These are phyloP conservation scores for Cucumis cinereus DNA, from an alignment of 306 rosid genomes.

Conservation along the genomic window DNA sequence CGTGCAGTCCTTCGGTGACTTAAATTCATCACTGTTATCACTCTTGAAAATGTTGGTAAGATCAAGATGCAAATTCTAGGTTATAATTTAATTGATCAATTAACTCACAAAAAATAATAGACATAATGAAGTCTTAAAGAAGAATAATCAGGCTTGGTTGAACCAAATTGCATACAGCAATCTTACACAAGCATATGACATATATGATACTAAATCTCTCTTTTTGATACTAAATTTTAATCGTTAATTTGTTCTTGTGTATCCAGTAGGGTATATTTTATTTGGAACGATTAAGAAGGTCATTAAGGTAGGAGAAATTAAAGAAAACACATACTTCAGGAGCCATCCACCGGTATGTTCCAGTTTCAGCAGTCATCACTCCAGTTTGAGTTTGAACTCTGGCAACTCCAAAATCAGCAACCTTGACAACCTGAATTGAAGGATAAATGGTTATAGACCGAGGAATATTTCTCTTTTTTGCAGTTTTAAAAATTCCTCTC, in stretches of 20 bases:
- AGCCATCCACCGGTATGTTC: slow-evolving; percentile 99
- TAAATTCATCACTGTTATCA: slow-evolving; percentile 1
- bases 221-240: too few species aligned
- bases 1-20: neutral
- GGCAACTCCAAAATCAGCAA: slow-evolving; percentile 99
- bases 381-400: slow-evolving; percentile 94
- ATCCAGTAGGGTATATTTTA: neutral
- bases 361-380: slow-evolving; percentile 99
- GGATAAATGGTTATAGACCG: neutral
- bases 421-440: slow-evolving; percentile 75
- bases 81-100: neutral
- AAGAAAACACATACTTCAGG: slow-evolving; percentile 59
- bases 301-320: neutral
- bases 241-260: neutral
- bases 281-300: neutral
- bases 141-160: neutral
- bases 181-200: neutral
- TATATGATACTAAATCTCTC: neutral
- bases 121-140: neutral
- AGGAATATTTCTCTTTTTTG: neutral
- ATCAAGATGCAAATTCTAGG: neutral
- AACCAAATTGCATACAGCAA: neutral
- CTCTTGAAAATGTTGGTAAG: neutral
- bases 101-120: neutral
- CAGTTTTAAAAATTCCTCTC: slow-evolving; percentile 29